Evolutionary conservation across 768 basidiomycete genomes (phyloP), one percentile per base, ranked within the genome.

Genomic region (Mycena indigotica): DNA sequence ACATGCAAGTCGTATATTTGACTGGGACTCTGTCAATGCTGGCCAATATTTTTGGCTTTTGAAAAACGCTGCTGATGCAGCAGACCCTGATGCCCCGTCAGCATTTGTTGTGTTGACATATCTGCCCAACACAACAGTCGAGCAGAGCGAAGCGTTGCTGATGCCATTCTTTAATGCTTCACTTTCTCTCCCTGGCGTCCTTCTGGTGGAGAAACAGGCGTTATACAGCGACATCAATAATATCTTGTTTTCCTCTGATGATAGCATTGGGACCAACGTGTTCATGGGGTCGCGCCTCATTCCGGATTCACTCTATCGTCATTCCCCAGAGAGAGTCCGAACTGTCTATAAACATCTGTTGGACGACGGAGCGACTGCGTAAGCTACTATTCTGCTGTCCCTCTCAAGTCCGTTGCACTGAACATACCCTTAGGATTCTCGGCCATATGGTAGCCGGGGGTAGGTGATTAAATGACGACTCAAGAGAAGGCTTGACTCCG

Each of bases 1-100:
- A 17, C 73, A 75, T 39, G 69, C 75, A 8, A 58, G 65, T 24
- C 76, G 76, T 49, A 73, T 76, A 28, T 73, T 70, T 55, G 72
- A 72, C 52, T 67, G 69, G 63, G 74, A 76, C 56, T 35, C 64
- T 4, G 52, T 70, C 4, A 62, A 57, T 26, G 67, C 67, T 2
- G 70, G 70, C 8, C 73, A 72, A 51, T 75, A 74, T 48, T 68
- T 73, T 50, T 67, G 50, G n/a, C 29, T 67, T 2, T 48, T 25
- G 4, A 52, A 48, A n/a, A 30, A 48, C 8, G 21, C 60, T 2
- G 28, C 39, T 5, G 60, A 50, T 12, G 62, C 55, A 21, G 45
- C 58, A 15, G 19, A 4, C 25, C 16, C 24, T n/a, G 13, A 25
- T 53, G 58, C 54, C 28, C 6, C 28, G n/a, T 65, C 24, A 19